phyloP scores from a whole-genome alignment of 345 rosid genomes.

The Dipteronia dyeriana region DNA sequence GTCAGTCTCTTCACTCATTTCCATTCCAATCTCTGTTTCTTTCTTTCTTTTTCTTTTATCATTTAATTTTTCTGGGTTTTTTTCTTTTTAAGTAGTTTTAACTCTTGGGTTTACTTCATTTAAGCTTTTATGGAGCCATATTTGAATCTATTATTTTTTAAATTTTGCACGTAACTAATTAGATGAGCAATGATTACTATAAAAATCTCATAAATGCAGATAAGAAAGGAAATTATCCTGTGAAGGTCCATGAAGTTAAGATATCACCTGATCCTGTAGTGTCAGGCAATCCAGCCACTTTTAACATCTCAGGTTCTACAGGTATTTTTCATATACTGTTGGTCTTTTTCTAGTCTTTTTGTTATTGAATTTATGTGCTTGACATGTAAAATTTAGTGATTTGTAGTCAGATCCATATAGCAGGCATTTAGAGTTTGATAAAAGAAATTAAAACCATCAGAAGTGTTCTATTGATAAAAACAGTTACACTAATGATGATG shows the following conservation, averaged over 20 bases:
- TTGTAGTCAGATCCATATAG: background rate
- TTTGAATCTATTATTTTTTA: too few species aligned
- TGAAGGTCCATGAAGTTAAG: constrained; percentile 48
- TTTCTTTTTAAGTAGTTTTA: background rate
- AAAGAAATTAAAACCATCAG: too few species aligned
- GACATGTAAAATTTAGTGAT: background rate
- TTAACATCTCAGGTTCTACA: constrained; percentile 57
- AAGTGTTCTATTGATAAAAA: too few species aligned
- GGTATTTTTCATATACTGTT: constrained; percentile 26
- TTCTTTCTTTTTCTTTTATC: background rate
- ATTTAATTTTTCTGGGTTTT: background rate
- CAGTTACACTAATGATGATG: too few species aligned
- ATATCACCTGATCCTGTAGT: constrained; percentile 63
- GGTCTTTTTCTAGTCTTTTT: background rate
- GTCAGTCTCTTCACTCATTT: constrained; percentile 17
- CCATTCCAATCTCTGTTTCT: background rate
- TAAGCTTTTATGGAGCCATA: too few species aligned
- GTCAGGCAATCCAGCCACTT: constrained; percentile 52
- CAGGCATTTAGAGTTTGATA: too few species aligned
- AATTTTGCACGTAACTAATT: too few species aligned
- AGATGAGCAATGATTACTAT: too few species aligned
- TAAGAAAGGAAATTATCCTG: constrained; percentile 40
- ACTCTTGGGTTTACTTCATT: background rate
- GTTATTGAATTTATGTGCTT: background rate
- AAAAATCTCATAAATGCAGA: constrained; percentile 33